Evolutionary conservation across 1,139 yeast genomes (phyloP).

Genomic region (Protomyces gravidus): DNA sequence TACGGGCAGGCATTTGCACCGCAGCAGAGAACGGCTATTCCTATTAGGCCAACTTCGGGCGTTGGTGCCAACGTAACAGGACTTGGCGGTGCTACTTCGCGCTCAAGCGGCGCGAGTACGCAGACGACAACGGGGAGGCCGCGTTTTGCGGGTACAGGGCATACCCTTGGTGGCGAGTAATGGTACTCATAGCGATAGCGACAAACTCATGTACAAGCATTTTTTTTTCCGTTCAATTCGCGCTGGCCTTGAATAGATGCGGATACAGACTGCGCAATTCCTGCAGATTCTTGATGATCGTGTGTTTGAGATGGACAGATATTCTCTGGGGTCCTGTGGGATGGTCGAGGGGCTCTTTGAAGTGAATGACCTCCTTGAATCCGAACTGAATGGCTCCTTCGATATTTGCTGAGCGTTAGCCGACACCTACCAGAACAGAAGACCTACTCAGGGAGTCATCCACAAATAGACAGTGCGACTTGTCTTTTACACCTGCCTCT

Average conservation of each 20-base stretch:
- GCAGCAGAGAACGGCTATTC: background rate
- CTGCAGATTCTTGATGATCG: background rate
- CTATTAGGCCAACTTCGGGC: background rate
- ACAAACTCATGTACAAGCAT: background rate
- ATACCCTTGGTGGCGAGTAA: background rate
- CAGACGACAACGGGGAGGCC: background rate
- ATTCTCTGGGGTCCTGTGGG: slow-evolving; percentile 4
- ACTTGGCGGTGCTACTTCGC: background rate
- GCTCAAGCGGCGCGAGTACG: background rate
- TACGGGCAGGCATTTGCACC: slow-evolving; percentile 22
- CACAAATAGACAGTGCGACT: slow-evolving; percentile 56
- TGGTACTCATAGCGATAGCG: background rate
- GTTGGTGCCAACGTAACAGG: background rate
- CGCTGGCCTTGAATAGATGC: background rate
- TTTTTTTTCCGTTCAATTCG: background rate
- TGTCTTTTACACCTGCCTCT: slow-evolving; percentile 56
- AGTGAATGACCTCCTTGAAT: slow-evolving; percentile 54
- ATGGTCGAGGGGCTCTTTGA: slow-evolving; percentile 46
- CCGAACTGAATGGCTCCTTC: slow-evolving; percentile 46
- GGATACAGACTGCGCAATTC: slow-evolving; percentile 13
- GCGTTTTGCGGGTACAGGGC: background rate
- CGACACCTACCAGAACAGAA: background rate
- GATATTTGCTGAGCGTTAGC: slow-evolving; percentile 46
- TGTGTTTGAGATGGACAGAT: background rate
- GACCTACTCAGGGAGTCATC: slow-evolving; percentile 52